Evolutionary conservation across 1,139 yeast genomes (phyloP), one percentile per base, ranked within the genome.

Genomic region (Geotrichum klebahnii): DNA sequence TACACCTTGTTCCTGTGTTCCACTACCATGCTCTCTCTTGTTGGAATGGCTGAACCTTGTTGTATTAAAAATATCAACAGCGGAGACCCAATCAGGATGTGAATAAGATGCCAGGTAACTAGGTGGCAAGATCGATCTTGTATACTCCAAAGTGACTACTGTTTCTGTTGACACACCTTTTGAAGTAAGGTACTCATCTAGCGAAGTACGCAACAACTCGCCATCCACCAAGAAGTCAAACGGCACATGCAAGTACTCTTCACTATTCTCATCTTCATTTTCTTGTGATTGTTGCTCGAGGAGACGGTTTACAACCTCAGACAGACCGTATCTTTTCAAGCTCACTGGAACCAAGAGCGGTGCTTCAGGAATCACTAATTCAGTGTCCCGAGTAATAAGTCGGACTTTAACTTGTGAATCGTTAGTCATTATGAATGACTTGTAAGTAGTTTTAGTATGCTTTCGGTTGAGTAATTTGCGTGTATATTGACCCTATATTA

Each of bases 51-150:
- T 49, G 20, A 52, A 46, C 41, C 51, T 43, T 35, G 39, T 52
- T 14, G 37, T 45, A n/a, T 52, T 50, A 26, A 53, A 55, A 31
- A 81, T 68, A 62, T 81, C 80, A 41, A 90, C 76, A 0, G 95
- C 78, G 8, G 96, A 85, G 31, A 94, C 81, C 99, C 99, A 92
- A 69, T 92, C 99, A 57, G 90, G 96, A 63, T 90, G 90, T 61
- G 83, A 80, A 68, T 83, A 92, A 44, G 96, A 83, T 9, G 95
- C 89, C 57, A 89, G 74, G 64, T 81, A 90, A 36, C 92, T 82
- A 12, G 99, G 99, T 19, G 98, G 98, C 53, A 90, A 76, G 40
- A 90, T 86, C 0, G 96, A 90, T 59, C 96, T 77, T 16, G 96
- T 88, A 69, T 92, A 92, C 65, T 92, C 98, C 51, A 92, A 72